Evolutionary conservation across 164 flowering plant genomes (phyloP).

Genomic region (Liquidambar formosana): DNA sequence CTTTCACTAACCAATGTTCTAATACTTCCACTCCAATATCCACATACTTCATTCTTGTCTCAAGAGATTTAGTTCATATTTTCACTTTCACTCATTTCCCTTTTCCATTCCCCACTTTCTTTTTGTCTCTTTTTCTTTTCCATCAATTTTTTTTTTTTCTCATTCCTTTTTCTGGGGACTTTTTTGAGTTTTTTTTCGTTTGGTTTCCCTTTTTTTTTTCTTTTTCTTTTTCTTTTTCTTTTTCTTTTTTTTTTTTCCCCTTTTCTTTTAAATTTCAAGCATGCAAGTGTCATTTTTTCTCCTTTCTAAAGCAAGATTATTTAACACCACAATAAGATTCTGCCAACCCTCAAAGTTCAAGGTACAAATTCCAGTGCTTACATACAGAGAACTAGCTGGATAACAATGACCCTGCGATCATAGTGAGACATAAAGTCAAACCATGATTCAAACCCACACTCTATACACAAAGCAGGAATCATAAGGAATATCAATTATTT

Average conservation of each 20-base stretch:
- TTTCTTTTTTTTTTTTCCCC: slow-evolving; percentile 5
- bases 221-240: background rate
- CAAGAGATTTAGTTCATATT: background rate
- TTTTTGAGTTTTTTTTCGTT: background rate
- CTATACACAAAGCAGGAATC: too few relatives aligned
- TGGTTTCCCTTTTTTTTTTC: background rate
- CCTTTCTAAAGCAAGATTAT: slow-evolving; percentile 9
- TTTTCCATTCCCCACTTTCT: background rate
- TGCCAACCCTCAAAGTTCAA: slow-evolving; percentile 12
- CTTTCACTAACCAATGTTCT: background rate
- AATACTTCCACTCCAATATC: too few relatives aligned
- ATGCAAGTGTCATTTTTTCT: background rate
- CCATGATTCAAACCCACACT: slow-evolving; percentile 16
- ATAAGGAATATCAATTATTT: too few relatives aligned
- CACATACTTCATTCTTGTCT: too few relatives aligned
- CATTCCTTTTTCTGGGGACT: background rate
- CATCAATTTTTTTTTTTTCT: slow-evolving; percentile 7
- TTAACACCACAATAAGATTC: slow-evolving; percentile 10
- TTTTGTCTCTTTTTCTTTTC: slow-evolving; percentile 6
- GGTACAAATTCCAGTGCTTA: slow-evolving; percentile 23
- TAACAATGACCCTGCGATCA: slow-evolving; percentile 40
- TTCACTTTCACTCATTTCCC: slow-evolving; percentile 1
- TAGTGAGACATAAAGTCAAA: slow-evolving; percentile 39
- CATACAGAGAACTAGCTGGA: slow-evolving; percentile 25
- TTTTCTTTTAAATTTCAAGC: background rate